A percentile compares a stretch with the other conserved stretches of the same genome.
Conservation (phyloP, 2,329 filamentous ascomycete species). For the Diaporthe humulicola region DNA sequence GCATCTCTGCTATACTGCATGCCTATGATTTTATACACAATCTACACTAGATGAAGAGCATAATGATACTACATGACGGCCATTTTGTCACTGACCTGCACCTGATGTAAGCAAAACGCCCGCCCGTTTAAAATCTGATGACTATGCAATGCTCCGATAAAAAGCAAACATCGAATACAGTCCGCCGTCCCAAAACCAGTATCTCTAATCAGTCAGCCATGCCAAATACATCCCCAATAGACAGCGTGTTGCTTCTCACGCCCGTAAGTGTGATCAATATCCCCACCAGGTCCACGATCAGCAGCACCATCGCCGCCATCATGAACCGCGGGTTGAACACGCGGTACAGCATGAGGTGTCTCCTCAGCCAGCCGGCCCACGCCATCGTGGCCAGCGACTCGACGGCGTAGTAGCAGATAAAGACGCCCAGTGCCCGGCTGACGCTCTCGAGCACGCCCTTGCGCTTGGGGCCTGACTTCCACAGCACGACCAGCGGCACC, state of each 20-base stretch:
- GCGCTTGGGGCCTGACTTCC: constrained; percentile 87
- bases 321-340: constrained; percentile 95
- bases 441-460: constrained; percentile 77
- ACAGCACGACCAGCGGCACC: constrained; percentile 85
- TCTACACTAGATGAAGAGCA: background rate
- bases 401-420: constrained; percentile 85
- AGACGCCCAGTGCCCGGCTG: constrained; percentile 78
- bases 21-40: background rate
- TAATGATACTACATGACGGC: background rate
- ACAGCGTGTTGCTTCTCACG: constrained; percentile 80
- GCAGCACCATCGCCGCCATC: constrained; percentile 78
- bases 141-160: background rate
- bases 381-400: constrained; percentile 88
- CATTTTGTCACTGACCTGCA: background rate
- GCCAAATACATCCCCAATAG: constrained; percentile 90
- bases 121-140: background rate
- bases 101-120: constrained; percentile 4
- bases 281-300: constrained; percentile 82
- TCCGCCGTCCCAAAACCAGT: background rate
- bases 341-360: constrained; percentile 96
- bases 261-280: constrained; percentile 80
- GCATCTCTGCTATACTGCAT: background rate
- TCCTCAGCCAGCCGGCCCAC: constrained; percentile 88
- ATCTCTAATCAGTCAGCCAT: constrained; percentile 71
- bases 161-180: background rate